Evolutionary conservation across 768 basidiomycete genomes (phyloP).

Genomic region (Pleurotus djamor): DNA sequence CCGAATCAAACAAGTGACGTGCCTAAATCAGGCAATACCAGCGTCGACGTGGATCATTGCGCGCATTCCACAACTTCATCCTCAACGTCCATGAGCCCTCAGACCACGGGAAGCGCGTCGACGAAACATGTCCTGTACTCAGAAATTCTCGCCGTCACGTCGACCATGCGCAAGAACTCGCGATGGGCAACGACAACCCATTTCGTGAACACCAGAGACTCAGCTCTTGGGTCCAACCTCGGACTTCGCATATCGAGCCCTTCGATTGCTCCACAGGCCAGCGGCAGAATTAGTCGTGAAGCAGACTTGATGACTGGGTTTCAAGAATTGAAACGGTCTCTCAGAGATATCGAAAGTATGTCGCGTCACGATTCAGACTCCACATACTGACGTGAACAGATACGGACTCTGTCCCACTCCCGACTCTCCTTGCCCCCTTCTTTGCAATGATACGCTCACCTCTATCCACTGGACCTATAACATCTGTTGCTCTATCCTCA

Average conservation of each 20-base stretch:
- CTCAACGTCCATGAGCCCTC: slow-evolving; percentile 14
- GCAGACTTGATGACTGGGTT: slow-evolving; percentile 90
- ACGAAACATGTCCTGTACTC: slow-evolving; percentile 80
- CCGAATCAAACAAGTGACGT: neutral
- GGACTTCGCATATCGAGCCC: slow-evolving; percentile 66
- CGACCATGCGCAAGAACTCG: slow-evolving; percentile 96
- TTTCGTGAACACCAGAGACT: slow-evolving; percentile 59
- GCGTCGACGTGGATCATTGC: slow-evolving; percentile 13
- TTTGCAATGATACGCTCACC: slow-evolving; percentile 92
- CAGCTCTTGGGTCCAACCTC: slow-evolving; percentile 69
- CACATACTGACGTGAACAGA: slow-evolving; percentile 38
- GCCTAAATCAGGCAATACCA: neutral
- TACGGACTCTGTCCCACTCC: slow-evolving; percentile 52
- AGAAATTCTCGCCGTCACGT: slow-evolving; percentile 90
- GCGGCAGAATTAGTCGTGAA: slow-evolving; percentile 60
- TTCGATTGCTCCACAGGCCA: slow-evolving; percentile 34
- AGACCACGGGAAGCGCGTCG: slow-evolving; percentile 38
- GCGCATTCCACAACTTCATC: slow-evolving; percentile 7
- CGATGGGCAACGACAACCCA: slow-evolving; percentile 85
- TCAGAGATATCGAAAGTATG: slow-evolving; percentile 70
- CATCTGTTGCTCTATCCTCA: slow-evolving; percentile 87
- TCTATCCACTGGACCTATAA: slow-evolving; percentile 94
- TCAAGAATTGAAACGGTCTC: slow-evolving; percentile 73
- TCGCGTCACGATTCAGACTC: neutral
- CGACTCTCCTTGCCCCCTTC: slow-evolving; percentile 79